Base-by-base conservation (phyloP, 345 rosid species). In the Eucalyptus viminalis region DNA sequence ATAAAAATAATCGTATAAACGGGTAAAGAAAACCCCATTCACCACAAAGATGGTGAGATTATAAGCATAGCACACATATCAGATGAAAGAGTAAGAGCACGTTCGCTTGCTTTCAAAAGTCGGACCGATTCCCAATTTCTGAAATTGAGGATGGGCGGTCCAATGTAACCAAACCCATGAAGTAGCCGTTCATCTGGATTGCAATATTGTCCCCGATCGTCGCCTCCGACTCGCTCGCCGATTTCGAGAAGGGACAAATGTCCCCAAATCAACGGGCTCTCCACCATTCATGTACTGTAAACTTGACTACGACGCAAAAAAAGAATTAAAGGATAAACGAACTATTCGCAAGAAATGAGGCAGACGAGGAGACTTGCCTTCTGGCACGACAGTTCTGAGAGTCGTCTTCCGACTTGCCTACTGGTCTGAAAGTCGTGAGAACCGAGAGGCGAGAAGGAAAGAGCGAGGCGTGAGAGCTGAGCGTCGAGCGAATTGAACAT, bases 361-460 rank as follows among this genome's bases (percentile, higher is more conserved):
- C 11, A 0, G 53, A 87, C 8, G 86, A 15, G 80, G 88, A 45
- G 69, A 89, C 87, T 56, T 90, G 95, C 97, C 98, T 50, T 92
- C 90, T 34, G 98, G 98, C 7, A 96, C 98, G 53, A 95, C 97
- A 87, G 95, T 96, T 87, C 96, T 94, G 93, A 51, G 54, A 51
- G 2, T 51, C 54, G 9, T 51, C 54, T 51, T 51, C 54, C 9
- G 54, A 51, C 54, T 16, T 51, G 54, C 9, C 54, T 51, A 7
- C 54, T 51, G 54, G 54, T 51, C 54, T 16, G 54, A 51, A 0
- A 51, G 54, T 51, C 54, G 54, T 16, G 54, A 51, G 54, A 16
- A 8, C 54, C 2, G 4, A 51, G 54, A 51, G 54, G 53, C 53
- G 51, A 49, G 50, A 49, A 0, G 50, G 50, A 49, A 49, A 49